Evolutionary conservation across 768 basidiomycete species (phyloP), one percentile per base, ranked within the genome.

Genomic region (Hericium alpestre): DNA sequence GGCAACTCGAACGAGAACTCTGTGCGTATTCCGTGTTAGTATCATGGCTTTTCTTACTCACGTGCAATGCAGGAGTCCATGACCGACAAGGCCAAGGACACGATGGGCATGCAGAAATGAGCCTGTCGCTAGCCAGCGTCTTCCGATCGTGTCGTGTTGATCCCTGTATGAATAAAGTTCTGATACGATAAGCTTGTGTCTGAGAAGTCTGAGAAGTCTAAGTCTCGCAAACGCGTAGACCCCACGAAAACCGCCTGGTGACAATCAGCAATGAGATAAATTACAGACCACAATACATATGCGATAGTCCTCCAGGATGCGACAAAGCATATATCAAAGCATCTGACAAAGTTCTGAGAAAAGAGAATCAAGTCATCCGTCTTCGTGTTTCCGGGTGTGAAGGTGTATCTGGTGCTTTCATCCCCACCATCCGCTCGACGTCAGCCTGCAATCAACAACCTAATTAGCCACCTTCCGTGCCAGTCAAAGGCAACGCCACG

Each of bases 1-100:
- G 68, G 72, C 55, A 80, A 81, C 65, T 72, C 73, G 32, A 79
- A 78, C 70, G 62, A 78, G 54, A 76, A 75, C 61, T 60, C 71
- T 51, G 75, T 74, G 55, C 25, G 69, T 63, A 15, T 46, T n/a
- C 20, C 1, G 6, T 18, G n/a, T n/a, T n/a, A 18, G 9, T 4
- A 1, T 20, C 13, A 11, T 18, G 15, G 4, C 7, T 20, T 16
- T 3, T 3, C 11, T 46, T 10, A n/a, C 43, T 46, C 7, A 46
- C 2, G 20, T 46, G 12, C 15, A 8, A n/a, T n/a, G 43, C 18
- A 46, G 43, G 43, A 11, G n/a, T 46, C 43, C n/a, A 7, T 46
- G n/a, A 20, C 43, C 43, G 43, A 46, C 43, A 46, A 46, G 43
- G 43, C 43, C 43, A 46, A 46, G 43, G 43, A 7, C 16, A 7